A percentile compares a stretch with the other conserved stretches of the same genome.
These are phyloP conservation scores for Grosmannia penicillata DNA, from an alignment of 2,329 filamentous ascomycete species.

Conservation along the genomic window DNA sequence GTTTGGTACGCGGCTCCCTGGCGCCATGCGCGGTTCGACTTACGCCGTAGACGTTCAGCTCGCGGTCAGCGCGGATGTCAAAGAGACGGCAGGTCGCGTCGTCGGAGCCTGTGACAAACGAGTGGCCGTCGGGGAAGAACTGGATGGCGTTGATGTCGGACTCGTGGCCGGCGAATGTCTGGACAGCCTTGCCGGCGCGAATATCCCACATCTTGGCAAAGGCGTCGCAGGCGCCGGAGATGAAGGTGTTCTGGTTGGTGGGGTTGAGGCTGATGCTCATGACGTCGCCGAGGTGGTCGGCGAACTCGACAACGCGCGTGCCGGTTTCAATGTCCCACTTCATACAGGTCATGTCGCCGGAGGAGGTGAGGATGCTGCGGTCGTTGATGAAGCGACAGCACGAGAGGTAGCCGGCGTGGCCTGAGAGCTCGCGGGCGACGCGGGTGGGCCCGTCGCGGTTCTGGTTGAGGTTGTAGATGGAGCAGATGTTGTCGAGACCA, in stretches of 20 bases:
- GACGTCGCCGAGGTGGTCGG: constrained; percentile 93
- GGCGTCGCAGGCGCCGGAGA: constrained; percentile 96
- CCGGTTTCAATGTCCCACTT: constrained; percentile 99
- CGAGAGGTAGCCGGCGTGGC: constrained; percentile 91
- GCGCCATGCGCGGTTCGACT: constrained; percentile 13
- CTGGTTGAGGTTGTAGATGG: constrained; percentile 96
- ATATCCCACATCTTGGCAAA: constrained; percentile 99
- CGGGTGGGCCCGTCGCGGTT: constrained; percentile 90
- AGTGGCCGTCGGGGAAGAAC: constrained; percentile 98
- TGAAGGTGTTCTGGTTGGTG: constrained; percentile 97
- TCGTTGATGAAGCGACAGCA: constrained; percentile 99
- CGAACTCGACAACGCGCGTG: constrained; percentile 93
- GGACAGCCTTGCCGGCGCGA: constrained; percentile 90
- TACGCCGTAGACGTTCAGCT: constrained; percentile 55
- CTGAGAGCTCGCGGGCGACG: constrained; percentile 87
- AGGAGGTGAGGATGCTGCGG: constrained; percentile 91
- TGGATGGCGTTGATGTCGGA: constrained; percentile 99
- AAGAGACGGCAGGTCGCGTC: constrained; percentile 96
- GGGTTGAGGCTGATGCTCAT: constrained; percentile 99
- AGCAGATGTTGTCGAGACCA: constrained; percentile 98
- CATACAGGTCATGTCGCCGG: constrained; percentile 99
- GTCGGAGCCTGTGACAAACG: constrained; percentile 94
- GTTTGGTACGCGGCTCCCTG: background rate
- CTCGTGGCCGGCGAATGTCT: constrained; percentile 96
- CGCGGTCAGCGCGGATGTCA: constrained; percentile 88